phyloP scores from a whole-genome alignment of 1,284 basidiomycete species.

The Stygiomarasmius scandens region DNA sequence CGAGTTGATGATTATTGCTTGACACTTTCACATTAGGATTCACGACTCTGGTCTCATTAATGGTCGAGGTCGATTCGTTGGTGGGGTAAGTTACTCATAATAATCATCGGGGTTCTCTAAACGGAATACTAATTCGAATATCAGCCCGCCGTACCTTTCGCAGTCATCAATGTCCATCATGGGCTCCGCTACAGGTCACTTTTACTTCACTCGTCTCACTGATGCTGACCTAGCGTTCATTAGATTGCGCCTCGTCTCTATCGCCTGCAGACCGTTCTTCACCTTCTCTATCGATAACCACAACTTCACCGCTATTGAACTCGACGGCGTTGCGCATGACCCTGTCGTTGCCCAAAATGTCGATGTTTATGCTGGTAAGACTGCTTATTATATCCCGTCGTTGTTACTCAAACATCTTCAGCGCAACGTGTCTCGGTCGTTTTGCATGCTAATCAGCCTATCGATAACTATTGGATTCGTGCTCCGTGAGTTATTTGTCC shows the following conservation, averaged over 20 bases:
- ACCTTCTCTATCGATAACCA: slow-evolving; percentile 33
- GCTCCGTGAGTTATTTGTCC: slow-evolving; percentile 20
- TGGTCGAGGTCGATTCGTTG: slow-evolving; percentile 31
- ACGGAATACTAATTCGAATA: slow-evolving; percentile 13
- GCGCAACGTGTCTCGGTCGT: slow-evolving; percentile 40
- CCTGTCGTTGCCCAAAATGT: slow-evolving; percentile 28
- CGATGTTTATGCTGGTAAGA: slow-evolving; percentile 33
- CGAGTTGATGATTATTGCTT: slow-evolving; percentile 11
- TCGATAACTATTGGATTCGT: slow-evolving; percentile 44
- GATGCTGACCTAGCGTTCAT: too few species aligned
- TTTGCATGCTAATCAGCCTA: slow-evolving; percentile 36
- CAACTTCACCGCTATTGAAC: slow-evolving; percentile 37
- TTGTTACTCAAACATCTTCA: slow-evolving; percentile 5
- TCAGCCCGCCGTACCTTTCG: slow-evolving; percentile 15
- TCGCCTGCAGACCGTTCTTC: slow-evolving; percentile 10
- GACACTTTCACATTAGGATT: slow-evolving; percentile 5
- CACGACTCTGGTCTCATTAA: slow-evolving; percentile 32
- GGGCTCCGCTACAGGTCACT: slow-evolving; percentile 32
- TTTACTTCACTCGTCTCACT: too few species aligned
- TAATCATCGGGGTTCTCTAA: neutral
- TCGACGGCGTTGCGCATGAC: slow-evolving; percentile 32
- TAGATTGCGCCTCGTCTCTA: slow-evolving; percentile 26
- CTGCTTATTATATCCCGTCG: too few species aligned
- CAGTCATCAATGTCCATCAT: slow-evolving; percentile 29
- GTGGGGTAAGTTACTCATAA: slow-evolving; percentile 16